phyloP scores from a whole-genome alignment of 164 flowering plant species.

The Pachysandra terminalis region DNA sequence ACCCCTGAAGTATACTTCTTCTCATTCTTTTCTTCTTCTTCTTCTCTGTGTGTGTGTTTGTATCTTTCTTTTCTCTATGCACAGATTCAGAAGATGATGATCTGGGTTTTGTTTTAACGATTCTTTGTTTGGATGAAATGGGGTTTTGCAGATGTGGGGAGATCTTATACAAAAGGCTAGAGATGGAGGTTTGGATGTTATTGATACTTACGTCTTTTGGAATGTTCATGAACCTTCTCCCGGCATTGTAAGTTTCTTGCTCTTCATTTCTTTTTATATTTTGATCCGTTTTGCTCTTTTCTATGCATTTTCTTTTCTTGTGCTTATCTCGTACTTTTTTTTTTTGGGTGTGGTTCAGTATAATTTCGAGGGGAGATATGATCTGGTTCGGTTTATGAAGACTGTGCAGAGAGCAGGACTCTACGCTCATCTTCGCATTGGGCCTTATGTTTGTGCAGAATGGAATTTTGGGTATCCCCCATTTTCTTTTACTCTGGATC shows the following conservation, averaged over 20 bases:
- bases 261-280: not conserved
- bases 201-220: constrained; percentile 87
- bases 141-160: constrained; percentile 76
- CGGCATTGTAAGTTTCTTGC: constrained; percentile 38
- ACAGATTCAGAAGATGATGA: no score
- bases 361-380: constrained; percentile 80
- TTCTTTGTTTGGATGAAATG: constrained; percentile 5
- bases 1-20: constrained; percentile 62
- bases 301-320: not conserved
- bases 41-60: not conserved
- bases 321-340: not conserved
- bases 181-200: constrained; percentile 76
- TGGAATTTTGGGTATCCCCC: constrained; percentile 82
- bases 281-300: not conserved
- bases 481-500: constrained; percentile 7
- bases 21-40: constrained; percentile 5
- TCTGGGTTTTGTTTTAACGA: not conserved
- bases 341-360: constrained; percentile 44
- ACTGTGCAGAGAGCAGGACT: constrained; percentile 75
- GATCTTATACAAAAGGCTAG: constrained; percentile 74
- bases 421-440: constrained; percentile 81
- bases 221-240: constrained; percentile 79
- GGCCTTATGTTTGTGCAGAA: constrained; percentile 90
- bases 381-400: constrained; percentile 74
- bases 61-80: not conserved